Evolutionary conservation across 805 yeast genomes (phyloP).

Genomic region (Saccharomycopsis fibuligera): DNA sequence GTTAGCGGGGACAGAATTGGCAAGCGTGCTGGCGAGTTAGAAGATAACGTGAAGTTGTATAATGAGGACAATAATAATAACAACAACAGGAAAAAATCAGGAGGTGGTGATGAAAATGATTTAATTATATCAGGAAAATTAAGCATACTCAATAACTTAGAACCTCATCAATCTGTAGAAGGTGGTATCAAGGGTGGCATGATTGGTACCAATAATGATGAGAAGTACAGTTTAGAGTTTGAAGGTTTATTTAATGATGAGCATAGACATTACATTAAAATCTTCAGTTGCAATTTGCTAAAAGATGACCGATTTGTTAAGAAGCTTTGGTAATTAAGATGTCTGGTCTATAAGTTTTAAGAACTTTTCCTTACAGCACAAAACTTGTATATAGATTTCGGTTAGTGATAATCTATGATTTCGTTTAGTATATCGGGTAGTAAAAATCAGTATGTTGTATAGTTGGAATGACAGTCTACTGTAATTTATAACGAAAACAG

Average conservation of each 20-base stretch:
- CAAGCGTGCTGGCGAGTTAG: background rate
- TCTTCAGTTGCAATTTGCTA: constrained; percentile 1
- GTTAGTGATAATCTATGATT: too few species aligned
- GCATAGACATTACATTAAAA: constrained; percentile 11
- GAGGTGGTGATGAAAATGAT: background rate
- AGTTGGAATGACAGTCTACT: too few species aligned
- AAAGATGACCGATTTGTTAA: background rate
- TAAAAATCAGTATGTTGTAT: too few species aligned
- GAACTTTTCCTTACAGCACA: too few species aligned
- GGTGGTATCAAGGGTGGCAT: too few species aligned
- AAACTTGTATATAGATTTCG: too few species aligned
- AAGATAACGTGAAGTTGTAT: background rate
- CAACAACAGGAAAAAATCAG: too few species aligned
- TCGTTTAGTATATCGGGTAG: too few species aligned
- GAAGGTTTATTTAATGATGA: constrained; percentile 3
- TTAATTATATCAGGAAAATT: background rate
- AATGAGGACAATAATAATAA: too few species aligned
- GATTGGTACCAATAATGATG: background rate
- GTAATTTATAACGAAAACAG: too few species aligned
- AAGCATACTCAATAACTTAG: background rate
- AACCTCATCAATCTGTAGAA: too few species aligned
- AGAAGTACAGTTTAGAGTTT: background rate
- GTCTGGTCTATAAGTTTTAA: too few species aligned
- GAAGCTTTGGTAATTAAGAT: constrained; percentile 5
- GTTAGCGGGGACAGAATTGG: background rate